Percentiles rank a stretch among this genome's conserved stretches.
These are phyloP conservation scores for Tagetes patula DNA, from an alignment of 129 eudicot species.

Conservation along the genomic window DNA sequence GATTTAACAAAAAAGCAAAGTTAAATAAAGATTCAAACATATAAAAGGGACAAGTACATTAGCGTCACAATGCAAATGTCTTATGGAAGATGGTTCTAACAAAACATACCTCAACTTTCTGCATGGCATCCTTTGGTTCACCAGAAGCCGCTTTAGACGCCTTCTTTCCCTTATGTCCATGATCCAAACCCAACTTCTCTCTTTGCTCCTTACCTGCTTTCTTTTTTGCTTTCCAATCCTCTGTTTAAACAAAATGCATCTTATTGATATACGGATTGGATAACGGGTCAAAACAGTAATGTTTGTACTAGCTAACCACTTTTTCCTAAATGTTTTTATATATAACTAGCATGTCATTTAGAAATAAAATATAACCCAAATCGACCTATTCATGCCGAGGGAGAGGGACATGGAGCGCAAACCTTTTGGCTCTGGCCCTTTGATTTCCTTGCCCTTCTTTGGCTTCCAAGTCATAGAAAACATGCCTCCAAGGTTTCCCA, in stretches of 20 bases:
- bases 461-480: conserved; percentile 98
- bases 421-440: conserved; percentile 76
- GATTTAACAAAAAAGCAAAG: neutral
- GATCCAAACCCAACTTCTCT: conserved; percentile 67
- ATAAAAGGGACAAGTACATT: neutral
- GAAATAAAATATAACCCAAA: neutral
- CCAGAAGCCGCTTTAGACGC: conserved; percentile 47
- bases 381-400: neutral
- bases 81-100: neutral
- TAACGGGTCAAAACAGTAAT: neutral
- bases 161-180: conserved; percentile 38
- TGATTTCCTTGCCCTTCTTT: conserved; percentile 62
- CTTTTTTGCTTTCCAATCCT: conserved; percentile 43
- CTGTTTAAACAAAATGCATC: conserved; percentile 19
- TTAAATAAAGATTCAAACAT: conserved; percentile 2
- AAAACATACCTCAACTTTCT: conserved; percentile 67
- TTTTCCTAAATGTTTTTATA: neutral
- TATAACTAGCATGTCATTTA: neutral
- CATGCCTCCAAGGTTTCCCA: conserved; percentile 93
- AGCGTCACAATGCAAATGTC: neutral
- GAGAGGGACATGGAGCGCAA: neutral
- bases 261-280: neutral
- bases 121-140: conserved; percentile 62
- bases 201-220: conserved; percentile 52
- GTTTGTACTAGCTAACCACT: neutral